Evolutionary conservation across 768 basidiomycete genomes (phyloP), one percentile per base, ranked within the genome.

Genomic region (Boletales sp.): DNA sequence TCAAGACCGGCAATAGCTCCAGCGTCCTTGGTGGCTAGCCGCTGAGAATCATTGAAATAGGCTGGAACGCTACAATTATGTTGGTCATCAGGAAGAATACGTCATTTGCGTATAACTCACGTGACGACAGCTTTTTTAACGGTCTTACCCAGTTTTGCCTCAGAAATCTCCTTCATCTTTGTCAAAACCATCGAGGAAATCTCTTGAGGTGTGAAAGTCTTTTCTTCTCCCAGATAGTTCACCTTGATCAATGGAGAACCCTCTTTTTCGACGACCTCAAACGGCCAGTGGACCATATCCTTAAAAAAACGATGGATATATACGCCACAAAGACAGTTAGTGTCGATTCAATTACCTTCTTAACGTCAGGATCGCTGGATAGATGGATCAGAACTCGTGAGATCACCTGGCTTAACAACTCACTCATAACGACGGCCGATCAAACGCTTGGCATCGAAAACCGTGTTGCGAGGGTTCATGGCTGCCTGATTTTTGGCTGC

Each of bases 101-200:
- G 42, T 32, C 36, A 7, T 24, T 53, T 45, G 56, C n/a, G 48
- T 19, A 45, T 45, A 15, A 79, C 90, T 58, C 72, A 93, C 92
- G 94, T 97, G 74, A 99, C 86, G 56, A 99, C 97, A 48, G 97
- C 97, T 78, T 97, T 98, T 77, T 93, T 94, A 71, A 97, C 93
- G 41, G 87, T 86, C 81, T 94, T 95, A 63, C 97, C 94, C 60
- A 99, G 89, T 76, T 99, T 97, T 58, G 95, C 92, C 77, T 99
- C 97, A 40, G 95, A 92, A 63, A 94, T 97, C 73, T 98, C 97
- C 83, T 97, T 98, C 94, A 99, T 98, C 79, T 99, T 99, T 57
- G 79, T 81, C 63, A 99, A 86, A 62, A 99, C 97, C 97, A 98
- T 99, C 56, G 97, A 90, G n/a, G 97, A 99, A 68, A 99, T 94